These are phyloP conservation scores for Penicillium dipodomyicola DNA, from an alignment of 495 filamentous ascomycete species.

Conservation along the genomic window DNA sequence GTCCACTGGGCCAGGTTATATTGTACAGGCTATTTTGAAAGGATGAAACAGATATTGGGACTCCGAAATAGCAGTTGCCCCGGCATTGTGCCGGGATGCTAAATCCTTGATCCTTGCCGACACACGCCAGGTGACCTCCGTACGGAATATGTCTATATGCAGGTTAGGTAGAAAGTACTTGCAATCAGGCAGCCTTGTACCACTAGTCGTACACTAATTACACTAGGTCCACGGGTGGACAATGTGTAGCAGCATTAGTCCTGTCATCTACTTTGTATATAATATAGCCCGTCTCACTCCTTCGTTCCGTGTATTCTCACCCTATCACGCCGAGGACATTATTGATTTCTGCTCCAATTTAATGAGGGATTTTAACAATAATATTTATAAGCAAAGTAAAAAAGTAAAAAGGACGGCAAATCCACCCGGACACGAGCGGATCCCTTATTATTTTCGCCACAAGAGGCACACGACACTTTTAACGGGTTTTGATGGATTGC, in stretches of 20 bases:
- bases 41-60: background rate
- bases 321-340: background rate
- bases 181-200: background rate
- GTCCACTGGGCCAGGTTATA: background rate
- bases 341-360: background rate
- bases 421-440: background rate
- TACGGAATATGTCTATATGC: background rate
- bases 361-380: constrained; percentile 3
- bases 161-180: background rate
- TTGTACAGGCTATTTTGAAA: background rate
- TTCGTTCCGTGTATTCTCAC: background rate
- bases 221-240: background rate
- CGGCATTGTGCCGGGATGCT: background rate
- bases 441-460: background rate
- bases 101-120: background rate
- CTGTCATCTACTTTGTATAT: background rate
- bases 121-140: background rate
- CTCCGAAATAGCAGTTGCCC: background rate
- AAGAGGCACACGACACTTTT: constrained; percentile 4
- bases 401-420: background rate
- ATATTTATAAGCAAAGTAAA: background rate
- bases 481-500: background rate
- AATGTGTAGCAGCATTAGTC: background rate
- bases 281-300: background rate
- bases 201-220: background rate